Conservation (phyloP, 2,329 filamentous ascomycete species). For the Hymenoscyphus occultus region DNA sequence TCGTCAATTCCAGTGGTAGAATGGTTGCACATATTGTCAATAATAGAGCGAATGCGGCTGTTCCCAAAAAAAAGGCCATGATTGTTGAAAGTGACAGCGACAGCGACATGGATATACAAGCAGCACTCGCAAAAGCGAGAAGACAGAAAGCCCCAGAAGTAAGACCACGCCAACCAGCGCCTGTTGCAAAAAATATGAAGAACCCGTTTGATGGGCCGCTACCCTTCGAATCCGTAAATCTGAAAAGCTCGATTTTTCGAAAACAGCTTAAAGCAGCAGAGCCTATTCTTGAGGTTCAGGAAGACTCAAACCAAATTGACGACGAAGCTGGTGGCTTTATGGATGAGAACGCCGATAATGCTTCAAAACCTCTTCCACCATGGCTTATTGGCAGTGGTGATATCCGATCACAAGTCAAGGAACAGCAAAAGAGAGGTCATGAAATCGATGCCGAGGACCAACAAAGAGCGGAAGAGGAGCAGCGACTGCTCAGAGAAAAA, state of each 20-base stretch:
- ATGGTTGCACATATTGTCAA: slow-evolving; percentile 74
- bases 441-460: slow-evolving; percentile 64
- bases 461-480: slow-evolving; percentile 54
- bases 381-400: slow-evolving; percentile 68
- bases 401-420: slow-evolving; percentile 60
- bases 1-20: slow-evolving; percentile 50
- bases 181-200: slow-evolving; percentile 50
- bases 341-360: slow-evolving; percentile 34
- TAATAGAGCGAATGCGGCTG: slow-evolving; percentile 62
- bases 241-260: slow-evolving; percentile 58
- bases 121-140: slow-evolving; percentile 70
- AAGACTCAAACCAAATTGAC: slow-evolving; percentile 30
- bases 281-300: slow-evolving; percentile 21
- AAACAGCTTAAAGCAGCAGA: slow-evolving; percentile 36
- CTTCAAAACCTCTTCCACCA: slow-evolving; percentile 61
- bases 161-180: slow-evolving; percentile 37
- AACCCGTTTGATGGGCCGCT: slow-evolving; percentile 75
- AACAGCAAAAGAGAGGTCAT: slow-evolving; percentile 54
- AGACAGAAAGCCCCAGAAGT: slow-evolving; percentile 50
- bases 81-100: slow-evolving; percentile 54
- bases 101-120: slow-evolving; percentile 76
- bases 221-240: slow-evolving; percentile 84
- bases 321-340: slow-evolving; percentile 41
- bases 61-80: slow-evolving; percentile 42
- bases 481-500: slow-evolving; percentile 46